Evolutionary conservation across 106 monocot species (phyloP).

Genomic region (Dioscorea dumetorum): DNA sequence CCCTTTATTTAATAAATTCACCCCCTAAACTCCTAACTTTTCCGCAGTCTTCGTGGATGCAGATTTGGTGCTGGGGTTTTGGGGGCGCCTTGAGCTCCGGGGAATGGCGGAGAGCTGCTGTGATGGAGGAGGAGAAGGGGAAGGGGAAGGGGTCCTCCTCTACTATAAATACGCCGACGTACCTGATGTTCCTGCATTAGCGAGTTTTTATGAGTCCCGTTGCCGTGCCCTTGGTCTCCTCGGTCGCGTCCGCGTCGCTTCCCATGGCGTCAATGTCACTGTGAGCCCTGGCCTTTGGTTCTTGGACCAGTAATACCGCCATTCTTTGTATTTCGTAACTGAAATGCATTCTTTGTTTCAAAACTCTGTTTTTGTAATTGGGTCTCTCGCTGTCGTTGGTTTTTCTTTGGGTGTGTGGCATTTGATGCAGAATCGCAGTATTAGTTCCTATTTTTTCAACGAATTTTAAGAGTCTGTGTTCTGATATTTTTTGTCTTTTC

Average conservation of each 20-base stretch:
- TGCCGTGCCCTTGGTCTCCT: conserved; percentile 68
- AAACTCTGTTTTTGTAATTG: not conserved
- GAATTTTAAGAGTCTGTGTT: not conserved
- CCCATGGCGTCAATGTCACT: conserved; percentile 93
- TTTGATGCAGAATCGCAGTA: not conserved
- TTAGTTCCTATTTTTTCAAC: not conserved
- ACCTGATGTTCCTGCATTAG: conserved; percentile 46
- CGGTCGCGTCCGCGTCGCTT: conserved; percentile 84
- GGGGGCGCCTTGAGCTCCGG: not conserved
- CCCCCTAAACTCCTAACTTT: too few relatives aligned
- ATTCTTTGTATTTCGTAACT: too few relatives aligned
- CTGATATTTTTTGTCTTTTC: too few relatives aligned
- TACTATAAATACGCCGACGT: conserved; percentile 78
- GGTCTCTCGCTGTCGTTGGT: not conserved
- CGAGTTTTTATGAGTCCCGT: conserved; percentile 50
- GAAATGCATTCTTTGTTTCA: not conserved
- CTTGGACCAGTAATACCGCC: too few relatives aligned
- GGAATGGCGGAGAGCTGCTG: conserved; percentile 1
- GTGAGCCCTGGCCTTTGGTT: conserved; percentile 18
- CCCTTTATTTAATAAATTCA: too few relatives aligned
- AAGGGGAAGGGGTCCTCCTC: conserved; percentile 58
- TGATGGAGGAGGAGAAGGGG: conserved; percentile 2
- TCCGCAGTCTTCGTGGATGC: not conserved
- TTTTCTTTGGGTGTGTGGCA: not conserved
- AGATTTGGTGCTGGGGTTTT: not conserved